Evolutionary conservation across 805 yeast genomes (phyloP), one percentile per base, ranked within the genome.

Genomic region (Kodamaea lidongshanica): DNA sequence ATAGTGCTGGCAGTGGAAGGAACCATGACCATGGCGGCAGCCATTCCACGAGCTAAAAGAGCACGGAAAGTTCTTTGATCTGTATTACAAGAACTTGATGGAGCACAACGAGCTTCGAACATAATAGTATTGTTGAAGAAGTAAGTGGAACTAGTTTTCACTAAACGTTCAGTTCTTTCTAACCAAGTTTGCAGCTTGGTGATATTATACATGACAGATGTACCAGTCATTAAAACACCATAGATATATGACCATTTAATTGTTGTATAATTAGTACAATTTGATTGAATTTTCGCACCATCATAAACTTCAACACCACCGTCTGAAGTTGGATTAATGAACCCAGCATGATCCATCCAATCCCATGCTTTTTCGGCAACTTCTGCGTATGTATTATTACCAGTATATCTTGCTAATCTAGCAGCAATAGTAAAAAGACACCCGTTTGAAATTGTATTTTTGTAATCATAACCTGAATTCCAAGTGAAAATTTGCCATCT

Each of bases 401-500:
- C 72, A 1, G 94, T 81, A 56, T 76, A 88, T 44, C 95, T 67
- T 2, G 92, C 92, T 42, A 88, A 67, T 40, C 96, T 69, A 1
- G 96, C 92, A 11, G 83, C 94, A 23, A 88, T 52, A 44, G 85
- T 86, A 72, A 88, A 87, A 33, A 88, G 63, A 28, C 88, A 83
- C 16, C 94, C 96, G 55, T 85, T 88, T n/a, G 94, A 70, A 35
- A 88, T 85, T 20, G 95, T 65, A 55, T 89, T 89, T 56, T 89
- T 89, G 58, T 89, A 89, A 54, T 84, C 82, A 54, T 87, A 89
- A 39, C 97, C 98, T 5, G 85, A 70, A 54, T 89, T 89, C 95
- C 95, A 88, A 34, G 79, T 70, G 62, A 79, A 89, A 48, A 89
- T 89, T 64, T 89, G 97, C 97, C 97, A 89, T 57, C 96, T 70